Conservation (phyloP, 2,329 filamentous ascomycete species). For the Colletotrichum scovillei region DNA sequence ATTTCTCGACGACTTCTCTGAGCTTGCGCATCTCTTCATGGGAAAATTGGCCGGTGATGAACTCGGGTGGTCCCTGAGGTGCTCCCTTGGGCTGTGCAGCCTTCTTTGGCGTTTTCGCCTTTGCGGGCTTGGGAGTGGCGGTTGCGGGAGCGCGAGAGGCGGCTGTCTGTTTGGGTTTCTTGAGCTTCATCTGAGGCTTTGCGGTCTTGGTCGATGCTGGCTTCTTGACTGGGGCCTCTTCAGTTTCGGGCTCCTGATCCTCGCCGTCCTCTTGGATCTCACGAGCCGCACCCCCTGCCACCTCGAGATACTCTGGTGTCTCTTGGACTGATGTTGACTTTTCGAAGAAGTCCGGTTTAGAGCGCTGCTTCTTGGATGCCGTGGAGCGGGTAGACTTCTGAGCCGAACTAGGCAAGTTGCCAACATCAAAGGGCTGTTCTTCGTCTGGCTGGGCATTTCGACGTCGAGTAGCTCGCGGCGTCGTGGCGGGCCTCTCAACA, state of each 20-base stretch:
- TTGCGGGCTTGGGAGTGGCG: neutral
- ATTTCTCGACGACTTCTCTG: conserved; percentile 54
- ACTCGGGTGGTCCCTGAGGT: neutral
- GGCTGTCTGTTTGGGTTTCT: neutral
- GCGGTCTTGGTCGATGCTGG: neutral
- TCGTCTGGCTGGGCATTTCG: conserved; percentile 9
- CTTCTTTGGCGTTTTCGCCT: conserved; percentile 3
- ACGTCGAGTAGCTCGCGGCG: conserved; percentile 1
- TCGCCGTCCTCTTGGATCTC: conserved; percentile 24
- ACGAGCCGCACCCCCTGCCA: conserved; percentile 9
- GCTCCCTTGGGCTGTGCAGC: neutral
- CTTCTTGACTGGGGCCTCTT: neutral
- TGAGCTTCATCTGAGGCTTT: neutral
- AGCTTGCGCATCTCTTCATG: conserved; percentile 56
- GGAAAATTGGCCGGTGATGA: conserved; percentile 52
- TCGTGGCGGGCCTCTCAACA: conserved; percentile 40
- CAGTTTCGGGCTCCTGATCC: conserved; percentile 24
- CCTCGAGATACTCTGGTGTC: conserved; percentile 32
- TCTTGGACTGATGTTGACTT: conserved; percentile 38
- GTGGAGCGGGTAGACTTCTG: conserved; percentile 44
- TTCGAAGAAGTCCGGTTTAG: conserved; percentile 59
- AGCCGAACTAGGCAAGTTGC: conserved; percentile 22
- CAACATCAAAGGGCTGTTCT: conserved; percentile 33
- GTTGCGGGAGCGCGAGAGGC: neutral
- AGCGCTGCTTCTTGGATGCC: conserved; percentile 47